phyloP scores from a whole-genome alignment of 495 filamentous ascomycete species.

The Penicillium egyptiacum region DNA sequence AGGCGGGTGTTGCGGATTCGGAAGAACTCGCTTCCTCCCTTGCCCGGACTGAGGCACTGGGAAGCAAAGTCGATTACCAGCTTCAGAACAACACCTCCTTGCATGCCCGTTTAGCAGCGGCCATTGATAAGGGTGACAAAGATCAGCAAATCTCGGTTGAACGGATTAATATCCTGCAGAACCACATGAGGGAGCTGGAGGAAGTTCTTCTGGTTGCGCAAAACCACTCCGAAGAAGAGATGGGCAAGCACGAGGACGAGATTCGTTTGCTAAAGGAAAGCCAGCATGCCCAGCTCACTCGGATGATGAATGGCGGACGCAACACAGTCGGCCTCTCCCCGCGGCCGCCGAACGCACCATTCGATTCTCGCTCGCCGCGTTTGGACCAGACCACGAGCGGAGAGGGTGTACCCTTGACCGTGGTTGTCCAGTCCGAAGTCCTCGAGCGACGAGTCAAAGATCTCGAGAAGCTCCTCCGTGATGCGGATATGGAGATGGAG shows the following conservation, averaged over 20 bases:
- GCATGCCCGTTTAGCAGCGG: slow-evolving; percentile 76
- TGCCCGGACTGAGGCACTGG: slow-evolving; percentile 73
- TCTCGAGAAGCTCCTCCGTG: slow-evolving; percentile 75
- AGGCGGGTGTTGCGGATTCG: slow-evolving; percentile 61
- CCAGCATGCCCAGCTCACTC: slow-evolving; percentile 73
- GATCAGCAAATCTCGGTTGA: slow-evolving; percentile 76
- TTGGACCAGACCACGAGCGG: slow-evolving; percentile 59
- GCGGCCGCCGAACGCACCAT: slow-evolving; percentile 61
- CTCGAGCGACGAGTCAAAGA: slow-evolving; percentile 75
- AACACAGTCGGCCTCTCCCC: slow-evolving; percentile 45
- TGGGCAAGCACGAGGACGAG: slow-evolving; percentile 84
- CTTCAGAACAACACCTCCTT: slow-evolving; percentile 72
- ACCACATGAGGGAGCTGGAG: slow-evolving; percentile 73
- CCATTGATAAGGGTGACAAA: slow-evolving; percentile 80
- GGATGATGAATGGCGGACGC: slow-evolving; percentile 60
- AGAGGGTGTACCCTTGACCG: slow-evolving; percentile 54
- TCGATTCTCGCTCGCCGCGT: slow-evolving; percentile 56
- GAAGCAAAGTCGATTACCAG: slow-evolving; percentile 72
- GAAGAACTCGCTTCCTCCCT: slow-evolving; percentile 69
- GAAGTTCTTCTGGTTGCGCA: slow-evolving; percentile 82
- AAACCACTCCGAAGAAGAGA: slow-evolving; percentile 79
- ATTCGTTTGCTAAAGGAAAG: slow-evolving; percentile 70
- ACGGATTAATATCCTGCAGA: slow-evolving; percentile 81
- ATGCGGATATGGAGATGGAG: slow-evolving; percentile 92
- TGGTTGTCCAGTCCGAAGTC: slow-evolving; percentile 66